phyloP scores from a whole-genome alignment of 805 yeast species.

The Barnettozyma botsteinii region DNA sequence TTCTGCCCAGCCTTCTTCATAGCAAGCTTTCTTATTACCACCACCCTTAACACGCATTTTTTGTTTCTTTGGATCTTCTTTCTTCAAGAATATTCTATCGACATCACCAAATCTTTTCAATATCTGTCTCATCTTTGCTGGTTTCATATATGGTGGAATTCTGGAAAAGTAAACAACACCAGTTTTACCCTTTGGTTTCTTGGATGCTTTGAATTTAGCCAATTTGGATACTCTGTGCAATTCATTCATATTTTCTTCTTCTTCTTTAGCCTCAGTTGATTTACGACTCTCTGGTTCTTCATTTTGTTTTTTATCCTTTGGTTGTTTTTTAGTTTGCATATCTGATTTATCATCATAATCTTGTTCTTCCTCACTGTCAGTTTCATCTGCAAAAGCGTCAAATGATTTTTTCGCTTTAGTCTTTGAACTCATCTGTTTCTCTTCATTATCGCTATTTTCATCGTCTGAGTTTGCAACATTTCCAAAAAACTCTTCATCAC shows the following conservation, averaged over 20 bases:
- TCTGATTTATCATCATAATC: slow-evolving; percentile 21
- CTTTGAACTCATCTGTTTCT: slow-evolving; percentile 9
- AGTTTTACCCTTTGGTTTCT: slow-evolving; percentile 54
- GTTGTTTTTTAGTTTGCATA: slow-evolving; percentile 3
- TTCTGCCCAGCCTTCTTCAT: slow-evolving; percentile 97
- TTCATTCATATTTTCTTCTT: slow-evolving; percentile 27
- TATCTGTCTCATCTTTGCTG: slow-evolving; percentile 79
- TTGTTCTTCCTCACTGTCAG: slow-evolving; percentile 16
- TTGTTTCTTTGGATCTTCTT: slow-evolving; percentile 66
- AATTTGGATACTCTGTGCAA: slow-evolving; percentile 53
- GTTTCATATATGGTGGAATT: slow-evolving; percentile 97
- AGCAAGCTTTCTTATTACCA: slow-evolving; percentile 85
- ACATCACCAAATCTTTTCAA: slow-evolving; percentile 77
- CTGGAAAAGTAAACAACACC: slow-evolving; percentile 92
- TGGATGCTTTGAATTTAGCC: slow-evolving; percentile 45
- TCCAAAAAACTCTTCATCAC: slow-evolving; percentile 24
- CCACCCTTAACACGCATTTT: slow-evolving; percentile 73
- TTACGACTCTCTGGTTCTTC: no score
- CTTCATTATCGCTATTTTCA: slow-evolving; percentile 17
- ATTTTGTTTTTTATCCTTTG: background rate
- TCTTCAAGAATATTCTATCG: slow-evolving; percentile 82
- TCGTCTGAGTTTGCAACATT: slow-evolving; percentile 10
- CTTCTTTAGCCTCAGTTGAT: slow-evolving; percentile 12
- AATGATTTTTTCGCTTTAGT: slow-evolving; percentile 7
- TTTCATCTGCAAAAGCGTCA: slow-evolving; percentile 19